Evolutionary conservation across 345 rosid species (phyloP).

Genomic region (Rhodamnia rubescens): DNA sequence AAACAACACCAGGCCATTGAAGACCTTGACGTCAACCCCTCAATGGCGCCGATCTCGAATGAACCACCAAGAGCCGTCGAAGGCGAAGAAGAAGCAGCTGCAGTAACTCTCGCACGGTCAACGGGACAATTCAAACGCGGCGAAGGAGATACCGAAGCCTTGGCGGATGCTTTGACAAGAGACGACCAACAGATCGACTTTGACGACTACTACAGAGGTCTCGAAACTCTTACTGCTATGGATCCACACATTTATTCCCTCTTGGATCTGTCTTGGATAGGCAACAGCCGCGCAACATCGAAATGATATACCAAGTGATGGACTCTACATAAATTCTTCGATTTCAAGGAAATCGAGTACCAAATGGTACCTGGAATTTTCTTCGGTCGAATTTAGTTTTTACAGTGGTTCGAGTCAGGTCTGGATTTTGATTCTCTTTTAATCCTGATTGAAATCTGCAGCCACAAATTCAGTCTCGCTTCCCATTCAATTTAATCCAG

Average conservation of each 20-base stretch:
- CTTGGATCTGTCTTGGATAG: not conserved
- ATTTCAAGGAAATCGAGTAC: not conserved
- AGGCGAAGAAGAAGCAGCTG: constrained; percentile 44
- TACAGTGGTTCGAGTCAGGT: not conserved
- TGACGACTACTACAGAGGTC: constrained; percentile 26
- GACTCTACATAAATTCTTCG: not conserved
- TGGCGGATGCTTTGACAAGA: not conserved
- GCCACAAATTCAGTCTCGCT: not conserved
- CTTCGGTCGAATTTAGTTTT: not conserved
- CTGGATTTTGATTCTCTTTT: not conserved
- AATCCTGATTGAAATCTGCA: not conserved
- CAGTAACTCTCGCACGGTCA: constrained; percentile 31
- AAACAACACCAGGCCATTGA: not conserved
- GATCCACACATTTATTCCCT: constrained; percentile 11
- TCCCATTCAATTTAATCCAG: not conserved
- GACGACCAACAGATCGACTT: constrained; percentile 6
- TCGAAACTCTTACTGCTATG: constrained; percentile 17
- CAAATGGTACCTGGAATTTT: not conserved
- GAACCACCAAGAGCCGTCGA: not conserved
- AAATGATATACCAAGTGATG: not conserved
- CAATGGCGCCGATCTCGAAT: not conserved
- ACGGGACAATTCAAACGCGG: constrained; percentile 33
- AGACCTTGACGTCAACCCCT: not conserved
- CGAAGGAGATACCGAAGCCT: constrained; percentile 5
- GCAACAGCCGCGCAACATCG: not conserved